Percentiles rank a stretch among this genome's conserved stretches.
Evolutionary conservation across 768 basidiomycete species (phyloP).

Genomic region (Russula earlei): DNA sequence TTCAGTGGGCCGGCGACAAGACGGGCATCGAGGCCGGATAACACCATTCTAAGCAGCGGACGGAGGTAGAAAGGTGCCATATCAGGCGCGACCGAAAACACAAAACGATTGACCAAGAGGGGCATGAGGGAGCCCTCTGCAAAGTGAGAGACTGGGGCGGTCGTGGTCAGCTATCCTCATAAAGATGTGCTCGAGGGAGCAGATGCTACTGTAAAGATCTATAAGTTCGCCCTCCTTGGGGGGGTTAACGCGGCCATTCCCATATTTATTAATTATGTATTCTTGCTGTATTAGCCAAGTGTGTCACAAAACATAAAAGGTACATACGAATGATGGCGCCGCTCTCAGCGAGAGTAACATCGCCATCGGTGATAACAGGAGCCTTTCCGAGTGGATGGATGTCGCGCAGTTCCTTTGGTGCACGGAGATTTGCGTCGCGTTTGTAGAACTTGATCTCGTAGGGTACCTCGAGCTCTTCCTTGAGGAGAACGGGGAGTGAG

Average conservation of each 20-base stretch:
- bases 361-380: constrained; percentile 39
- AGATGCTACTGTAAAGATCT: constrained; percentile 30
- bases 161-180: neutral
- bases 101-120: constrained; percentile 28
- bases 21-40: constrained; percentile 23
- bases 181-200: neutral
- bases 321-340: constrained; percentile 35
- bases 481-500: neutral
- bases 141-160: constrained; percentile 31
- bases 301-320: neutral
- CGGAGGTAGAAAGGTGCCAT: constrained; percentile 31
- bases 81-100: constrained; percentile 27
- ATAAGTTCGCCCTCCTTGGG: constrained; percentile 27
- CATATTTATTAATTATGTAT: constrained; percentile 36
- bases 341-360: constrained; percentile 35
- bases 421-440: constrained; percentile 24
- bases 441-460: constrained; percentile 38
- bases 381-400: constrained; percentile 39
- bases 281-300: constrained; percentile 21
- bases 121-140: constrained; percentile 37
- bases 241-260: constrained; percentile 23
- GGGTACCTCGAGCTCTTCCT: constrained; percentile 44
- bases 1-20: constrained; percentile 26
- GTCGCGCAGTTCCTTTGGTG: constrained; percentile 31
- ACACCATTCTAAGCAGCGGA: constrained; percentile 27